phyloP scores from a whole-genome alignment of 1,139 yeast genomes.

The Lodderomyces parapsilosis region DNA sequence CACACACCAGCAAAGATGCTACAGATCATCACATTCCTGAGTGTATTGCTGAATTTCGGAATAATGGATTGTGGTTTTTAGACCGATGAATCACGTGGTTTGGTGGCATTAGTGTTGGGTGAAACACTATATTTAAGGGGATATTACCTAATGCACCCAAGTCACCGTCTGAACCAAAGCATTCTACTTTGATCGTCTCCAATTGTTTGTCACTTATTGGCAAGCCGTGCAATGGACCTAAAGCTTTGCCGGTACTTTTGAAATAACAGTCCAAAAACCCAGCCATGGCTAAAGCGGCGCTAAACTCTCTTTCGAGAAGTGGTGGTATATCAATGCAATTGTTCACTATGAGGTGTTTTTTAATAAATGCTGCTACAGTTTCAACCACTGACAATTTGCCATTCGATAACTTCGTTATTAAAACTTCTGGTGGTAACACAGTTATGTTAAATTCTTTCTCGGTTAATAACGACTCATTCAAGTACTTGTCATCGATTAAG shows the following conservation, averaged over 20 bases:
- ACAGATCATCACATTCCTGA: neutral
- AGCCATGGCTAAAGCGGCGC: constrained; percentile 26
- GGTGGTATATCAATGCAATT: constrained; percentile 14
- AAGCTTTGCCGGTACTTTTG: constrained; percentile 28
- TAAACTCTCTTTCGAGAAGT: neutral
- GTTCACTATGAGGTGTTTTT: constrained; percentile 16
- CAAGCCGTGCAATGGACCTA: constrained; percentile 67
- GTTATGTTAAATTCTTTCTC: constrained; percentile 40
- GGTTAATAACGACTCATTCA: constrained; percentile 22
- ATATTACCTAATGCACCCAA: neutral
- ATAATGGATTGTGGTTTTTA: neutral
- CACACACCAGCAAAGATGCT: no score
- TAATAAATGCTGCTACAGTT: constrained; percentile 13
- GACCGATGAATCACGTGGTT: neutral
- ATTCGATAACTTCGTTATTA: constrained; percentile 9
- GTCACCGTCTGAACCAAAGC: neutral
- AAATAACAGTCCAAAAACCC: constrained; percentile 36
- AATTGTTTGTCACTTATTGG: constrained; percentile 46
- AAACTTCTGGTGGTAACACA: constrained; percentile 4
- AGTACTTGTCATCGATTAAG: constrained; percentile 6
- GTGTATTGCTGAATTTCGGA: neutral
- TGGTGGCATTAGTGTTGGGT: neutral
- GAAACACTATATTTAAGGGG: neutral
- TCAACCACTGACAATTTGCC: constrained; percentile 15
- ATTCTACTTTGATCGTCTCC: neutral